Base-by-base conservation (phyloP, 306 rosid genomes). In the Calophaca sinica region DNA sequence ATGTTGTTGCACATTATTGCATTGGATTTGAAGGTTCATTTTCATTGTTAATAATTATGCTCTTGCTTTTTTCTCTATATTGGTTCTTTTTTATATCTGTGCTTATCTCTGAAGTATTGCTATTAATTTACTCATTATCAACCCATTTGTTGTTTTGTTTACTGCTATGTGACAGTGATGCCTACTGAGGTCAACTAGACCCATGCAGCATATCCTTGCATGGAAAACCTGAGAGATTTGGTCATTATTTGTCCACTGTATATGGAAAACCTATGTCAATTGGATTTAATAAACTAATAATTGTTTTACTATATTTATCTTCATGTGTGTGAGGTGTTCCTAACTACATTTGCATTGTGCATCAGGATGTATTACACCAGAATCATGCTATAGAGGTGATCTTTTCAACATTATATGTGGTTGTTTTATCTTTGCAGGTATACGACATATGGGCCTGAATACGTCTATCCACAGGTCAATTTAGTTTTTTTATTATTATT, bases 361-460 rank as follows among this genome's bases (percentile, higher is more conserved):
- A 77, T 65, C 70, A 68, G 75, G 79, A 76, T 80, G 79, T 76
- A 62, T 83, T 65, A 72, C 74, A 46, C 83, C 71, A 77, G 74
- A 63, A 76, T 77, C 78, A 48, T 80, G 80, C 82, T 80, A 33
- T 81, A 29, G 41, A 81, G 84, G 78, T 75, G 79, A 73, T 80
- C 75, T 68, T 79, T 83, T 41, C 74, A 78, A 72, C 77, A 62
- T 60, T 73, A 81, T 49, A 70, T 74, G 48, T 78, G 84, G 73
- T 79, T 79, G 66, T 84, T 81, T 84, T 82, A 41, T 80, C 65
- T 67, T 55, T 86, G 89, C 89, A 94, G 98, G 87, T 94, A 91
- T 88, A 81, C 94, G 62, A 29, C 96, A 41, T 89, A 91, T 79
- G 98, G 97, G 75, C 94, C 93, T n/a, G 98, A 94, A 48, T 91